Evolutionary conservation across 1,284 basidiomycete genomes (phyloP).

Genomic region (Pterulicium gracile): DNA sequence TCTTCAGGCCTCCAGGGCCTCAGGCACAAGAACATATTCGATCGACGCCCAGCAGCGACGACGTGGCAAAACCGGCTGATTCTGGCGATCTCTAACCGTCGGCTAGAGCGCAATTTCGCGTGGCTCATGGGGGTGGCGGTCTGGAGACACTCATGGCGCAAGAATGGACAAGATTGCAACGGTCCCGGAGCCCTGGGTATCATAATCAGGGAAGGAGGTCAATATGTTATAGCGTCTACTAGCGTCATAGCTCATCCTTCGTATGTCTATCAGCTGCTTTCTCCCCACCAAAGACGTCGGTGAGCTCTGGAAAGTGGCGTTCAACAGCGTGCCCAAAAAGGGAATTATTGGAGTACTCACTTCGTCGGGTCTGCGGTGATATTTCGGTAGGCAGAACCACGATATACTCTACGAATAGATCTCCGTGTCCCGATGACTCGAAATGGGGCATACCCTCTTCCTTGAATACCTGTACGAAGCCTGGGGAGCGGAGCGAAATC

Average conservation of each 20-base stretch:
- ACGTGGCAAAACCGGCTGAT: too few species aligned
- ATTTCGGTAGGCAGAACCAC: constrained; percentile 77
- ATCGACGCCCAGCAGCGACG: too few species aligned
- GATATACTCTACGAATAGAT: constrained; percentile 85
- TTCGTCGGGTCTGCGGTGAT: constrained; percentile 49
- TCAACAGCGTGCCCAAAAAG: constrained; percentile 8
- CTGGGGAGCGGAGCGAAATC: constrained; percentile 25
- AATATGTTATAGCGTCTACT: too few species aligned
- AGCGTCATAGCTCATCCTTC: background rate
- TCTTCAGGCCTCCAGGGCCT: too few species aligned
- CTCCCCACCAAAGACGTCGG: constrained; percentile 39
- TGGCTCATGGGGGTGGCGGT: too few species aligned
- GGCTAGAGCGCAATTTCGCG: too few species aligned
- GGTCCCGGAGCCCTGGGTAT: too few species aligned
- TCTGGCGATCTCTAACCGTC: too few species aligned
- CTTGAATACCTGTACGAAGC: constrained; percentile 76
- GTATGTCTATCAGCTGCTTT: background rate
- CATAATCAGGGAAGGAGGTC: too few species aligned
- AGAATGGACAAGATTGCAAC: too few species aligned
- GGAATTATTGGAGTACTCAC: constrained; percentile 40
- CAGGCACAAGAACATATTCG: too few species aligned
- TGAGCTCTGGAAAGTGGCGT: constrained; percentile 30
- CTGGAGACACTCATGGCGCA: too few species aligned
- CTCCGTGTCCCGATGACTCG: constrained; percentile 54
- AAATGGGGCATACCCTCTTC: constrained; percentile 86